Base-by-base conservation (phyloP, 441 rosid species). In the Dalechampia spathulata region DNA sequence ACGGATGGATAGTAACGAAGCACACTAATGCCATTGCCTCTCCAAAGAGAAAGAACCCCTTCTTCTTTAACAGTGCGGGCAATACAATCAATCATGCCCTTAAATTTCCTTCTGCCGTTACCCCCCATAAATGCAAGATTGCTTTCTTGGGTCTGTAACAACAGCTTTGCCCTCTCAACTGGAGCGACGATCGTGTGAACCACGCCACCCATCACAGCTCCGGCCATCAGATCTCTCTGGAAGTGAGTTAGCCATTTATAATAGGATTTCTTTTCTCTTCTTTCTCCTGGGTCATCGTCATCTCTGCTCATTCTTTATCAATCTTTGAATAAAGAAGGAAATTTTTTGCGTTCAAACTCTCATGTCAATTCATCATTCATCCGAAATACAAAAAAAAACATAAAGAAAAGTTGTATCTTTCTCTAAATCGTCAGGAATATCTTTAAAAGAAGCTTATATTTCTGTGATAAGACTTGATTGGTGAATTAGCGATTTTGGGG, bases 161-260 rank as follows among this genome's bases (percentile, higher is more conserved):
- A 62, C 37, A 92, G 70, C 82, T 89, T 92, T 1, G 94, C 77
- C 78, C 99, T 83, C 75, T 92, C 97, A 27, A 92, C 75, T 30
- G 99, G 99, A 1, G 99, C 99, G 6, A 92, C 97, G 58, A 86
- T 92, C 37, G 99, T 92, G 72, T 92, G 99, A 56, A 92, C 94
- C 34, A 82, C 77, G 41, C 97, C 96, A 1, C 94, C 99, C 94
- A 92, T 78, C 49, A 89, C 58, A 42, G 99, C 97, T 7, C 99
- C 97, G 15, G 97, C 94, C 73, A 81, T 59, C 44, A 92, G 80
- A 80, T 88, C 95, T 61, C 81, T 74, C 25, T 84, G 89, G 74
- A 92, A 92, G 69, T 74, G 73, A 36, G 70, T 74, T 61, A 80
- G 53, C 75, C 78, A 76, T 54, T 30, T 30, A 36, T 46, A 42